Conservation (phyloP, 164 flowering plant genomes). For the Amborella trichopoda region DNA sequence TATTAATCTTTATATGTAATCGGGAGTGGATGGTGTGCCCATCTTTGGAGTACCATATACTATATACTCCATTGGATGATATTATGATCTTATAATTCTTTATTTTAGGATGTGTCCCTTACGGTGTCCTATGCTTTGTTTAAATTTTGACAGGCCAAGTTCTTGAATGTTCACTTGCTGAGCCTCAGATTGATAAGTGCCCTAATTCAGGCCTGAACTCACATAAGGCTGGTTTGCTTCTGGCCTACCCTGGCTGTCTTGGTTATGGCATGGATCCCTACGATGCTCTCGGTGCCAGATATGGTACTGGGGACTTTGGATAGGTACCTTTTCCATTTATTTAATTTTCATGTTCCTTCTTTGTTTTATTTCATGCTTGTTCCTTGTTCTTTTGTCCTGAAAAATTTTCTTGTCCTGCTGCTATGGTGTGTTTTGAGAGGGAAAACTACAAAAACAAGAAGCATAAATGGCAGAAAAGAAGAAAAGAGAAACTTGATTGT, state of each 20-base stretch:
- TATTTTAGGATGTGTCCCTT: too few relatives aligned
- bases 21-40: too few relatives aligned
- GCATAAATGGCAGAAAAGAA: not conserved
- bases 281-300: constrained; percentile 51
- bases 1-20: too few relatives aligned
- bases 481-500: not conserved
- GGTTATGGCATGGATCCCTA: constrained; percentile 58
- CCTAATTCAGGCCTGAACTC: constrained; percentile 30
- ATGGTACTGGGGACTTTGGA: constrained; percentile 44
- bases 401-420: not conserved
- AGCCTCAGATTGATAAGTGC: constrained; percentile 71
- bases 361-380: not conserved
- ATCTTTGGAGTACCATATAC: not conserved
- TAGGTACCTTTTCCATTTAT: constrained; percentile 21
- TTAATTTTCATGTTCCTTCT: not conserved
- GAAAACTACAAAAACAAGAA: not conserved
- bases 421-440: not conserved
- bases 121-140: too few relatives aligned
- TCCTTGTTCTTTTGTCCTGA: not conserved
- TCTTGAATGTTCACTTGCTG: constrained; percentile 83
- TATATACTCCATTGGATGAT: not conserved
- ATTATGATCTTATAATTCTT: too few relatives aligned
- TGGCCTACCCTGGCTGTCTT: constrained; percentile 36
- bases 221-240: constrained; percentile 43
- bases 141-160: constrained; percentile 60